Base-by-base conservation (phyloP, 306 rosid species). In the Medicago ruthenica region DNA sequence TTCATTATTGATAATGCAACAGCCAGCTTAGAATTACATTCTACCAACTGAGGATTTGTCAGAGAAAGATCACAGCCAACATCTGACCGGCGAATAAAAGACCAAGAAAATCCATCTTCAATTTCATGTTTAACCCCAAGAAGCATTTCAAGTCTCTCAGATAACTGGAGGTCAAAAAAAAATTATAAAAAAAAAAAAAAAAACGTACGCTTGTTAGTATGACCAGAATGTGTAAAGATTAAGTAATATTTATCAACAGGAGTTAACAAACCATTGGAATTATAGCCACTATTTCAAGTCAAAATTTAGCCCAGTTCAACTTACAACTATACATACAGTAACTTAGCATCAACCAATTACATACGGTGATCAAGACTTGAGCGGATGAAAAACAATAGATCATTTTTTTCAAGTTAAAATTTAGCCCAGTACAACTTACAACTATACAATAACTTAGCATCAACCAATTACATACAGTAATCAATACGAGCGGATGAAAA, bases 81-180 rank as follows among this genome's bases (percentile, higher is more conserved):
- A 86, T 88, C 94, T 67, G 86, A 84, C 66, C 97, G 86, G 66
- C 75, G 87, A 76, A 89, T 54, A 61, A 92, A 86, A 84, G 96
- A 83, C 87, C 92, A 88, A 27, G 96, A 87, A 88, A 86, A 96
- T 63, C 98, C 98, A 82, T 87, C 97, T 88, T 67, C 98, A 62
- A 90, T 64, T 61, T 90, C 89, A 67, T 88, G 92, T 75, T 82
- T 90, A 73, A 92, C 93, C 71, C 98, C 99, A 79, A 90, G 78
- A 87, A 90, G 93, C 88, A 55, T 83, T 82, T 84, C 80, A 62
- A 95, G 91, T 73, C 83, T 77, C 85, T 75, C 79, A 67, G 83
- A 87, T 77, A 92, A 81, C 99, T 95, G 88, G 70, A 86, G 78
- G 73, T 66, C 42, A 87, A 81, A 78, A 76, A n/a, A 76, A 78